phyloP scores from a whole-genome alignment of 2,329 filamentous ascomycete genomes.

The Fusarium albosuccineum region DNA sequence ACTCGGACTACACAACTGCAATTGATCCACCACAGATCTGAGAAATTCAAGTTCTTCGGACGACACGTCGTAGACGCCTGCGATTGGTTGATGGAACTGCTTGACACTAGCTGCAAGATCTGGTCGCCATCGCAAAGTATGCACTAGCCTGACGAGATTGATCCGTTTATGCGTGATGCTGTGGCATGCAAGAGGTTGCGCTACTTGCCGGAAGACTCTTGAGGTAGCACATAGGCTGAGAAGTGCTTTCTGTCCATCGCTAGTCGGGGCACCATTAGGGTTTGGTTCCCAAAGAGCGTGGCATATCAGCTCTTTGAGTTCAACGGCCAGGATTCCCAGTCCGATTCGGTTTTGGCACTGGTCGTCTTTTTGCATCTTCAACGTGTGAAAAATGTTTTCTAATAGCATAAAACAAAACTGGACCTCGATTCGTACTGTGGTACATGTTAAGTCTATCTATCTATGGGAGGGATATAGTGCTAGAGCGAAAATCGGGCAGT shows the following conservation, averaged over 20 bases:
- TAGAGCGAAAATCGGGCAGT: too few relatives aligned
- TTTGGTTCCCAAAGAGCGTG: background rate
- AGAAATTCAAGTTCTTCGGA: background rate
- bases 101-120: background rate
- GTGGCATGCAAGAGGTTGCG: slow-evolving; percentile 10
- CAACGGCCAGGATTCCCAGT: background rate
- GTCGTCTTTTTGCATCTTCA: too few relatives aligned
- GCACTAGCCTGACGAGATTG: slow-evolving; percentile 1
- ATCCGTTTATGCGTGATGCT: background rate
- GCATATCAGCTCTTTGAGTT: slow-evolving; percentile 4
- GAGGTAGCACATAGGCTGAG: background rate
- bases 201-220: slow-evolving; percentile 2
- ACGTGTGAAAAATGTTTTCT: too few relatives aligned
- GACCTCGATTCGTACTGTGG: too few relatives aligned
- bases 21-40: background rate
- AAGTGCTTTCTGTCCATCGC: background rate
- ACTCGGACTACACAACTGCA: background rate
- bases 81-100: background rate
- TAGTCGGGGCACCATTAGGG: background rate
- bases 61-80: background rate
- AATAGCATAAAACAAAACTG: too few relatives aligned
- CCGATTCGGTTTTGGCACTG: background rate
- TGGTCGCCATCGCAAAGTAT: background rate
- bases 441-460: too few relatives aligned
- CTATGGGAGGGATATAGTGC: too few relatives aligned